Base-by-base conservation (phyloP, 768 basidiomycete species). In the Lactifluus volemus region DNA sequence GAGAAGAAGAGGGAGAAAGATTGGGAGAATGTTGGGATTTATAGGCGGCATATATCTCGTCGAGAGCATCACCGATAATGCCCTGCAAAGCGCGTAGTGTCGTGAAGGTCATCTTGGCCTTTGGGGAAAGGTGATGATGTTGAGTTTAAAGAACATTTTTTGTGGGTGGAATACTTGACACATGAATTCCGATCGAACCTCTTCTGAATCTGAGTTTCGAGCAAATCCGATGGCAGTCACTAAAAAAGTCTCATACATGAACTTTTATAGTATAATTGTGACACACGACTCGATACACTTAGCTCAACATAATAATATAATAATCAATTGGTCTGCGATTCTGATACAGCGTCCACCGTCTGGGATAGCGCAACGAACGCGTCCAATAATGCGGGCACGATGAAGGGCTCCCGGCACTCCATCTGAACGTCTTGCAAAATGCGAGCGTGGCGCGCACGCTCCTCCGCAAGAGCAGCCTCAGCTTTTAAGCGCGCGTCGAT, bases 331-430 rank as follows among this genome's bases (percentile, higher is more conserved):
- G 36, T n/a, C 49, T 50, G 54, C 12, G 55, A 47, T 36, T 38
- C 44, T 12, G 49, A 19, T 25, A 50, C 29, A 10, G 7, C 19
- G 44, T 67, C 67, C 11, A 71, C 64, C 34, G 70, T 58, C 55
- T 70, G 57, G 32, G 70, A 67, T 36, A 73, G 56, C 41, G 65
- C 63, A 48, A 67, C 55, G 65, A 73, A 71, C 30, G 70, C 72
- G 47, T 73, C 70, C 58, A 70, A 55, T 52, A 73, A 67, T 21
- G 72, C 70, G 9, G 72, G 72, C 3, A 73, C 69, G 12, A 72
- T 65, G 59, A 72, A 67, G 38, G 71, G 72, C 56, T 63, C 63
- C 5, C 49, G 57, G 44, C 62, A 62, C 50, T 73, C 72, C 42
- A 3, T 44, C n/a, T 50, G 49, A 36, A 64, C 58, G 38, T 50